A percentile compares a stretch with the other conserved stretches of the same genome.
Evolutionary conservation across 2,329 filamentous ascomycete species (phyloP).

Genomic region (Fusarium begoniae): DNA sequence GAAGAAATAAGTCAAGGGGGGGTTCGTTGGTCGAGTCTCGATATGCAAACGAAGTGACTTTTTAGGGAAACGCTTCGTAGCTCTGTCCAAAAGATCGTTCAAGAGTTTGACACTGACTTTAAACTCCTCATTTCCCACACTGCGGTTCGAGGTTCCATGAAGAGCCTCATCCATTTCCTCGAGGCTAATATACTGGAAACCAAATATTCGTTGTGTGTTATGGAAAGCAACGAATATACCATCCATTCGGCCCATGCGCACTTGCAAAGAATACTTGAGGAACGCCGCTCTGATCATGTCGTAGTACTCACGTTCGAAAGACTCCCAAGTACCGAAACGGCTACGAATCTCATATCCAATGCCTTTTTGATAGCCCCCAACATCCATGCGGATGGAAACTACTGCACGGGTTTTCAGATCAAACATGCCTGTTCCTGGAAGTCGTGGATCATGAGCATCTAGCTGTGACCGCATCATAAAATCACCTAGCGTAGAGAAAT

Average conservation of each 20-base stretch:
- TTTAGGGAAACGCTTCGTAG: slow-evolving; percentile 78
- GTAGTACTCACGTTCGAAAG: slow-evolving; percentile 93
- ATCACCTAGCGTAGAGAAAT: slow-evolving; percentile 87
- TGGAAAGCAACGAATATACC: slow-evolving; percentile 98
- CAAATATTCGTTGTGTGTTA: slow-evolving; percentile 94
- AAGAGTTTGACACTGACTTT: slow-evolving; percentile 80
- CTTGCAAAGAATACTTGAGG: slow-evolving; percentile 96
- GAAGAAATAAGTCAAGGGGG: slow-evolving; percentile 86
- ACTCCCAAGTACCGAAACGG: slow-evolving; percentile 82
- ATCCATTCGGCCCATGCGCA: slow-evolving; percentile 97
- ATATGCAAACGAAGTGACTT: slow-evolving; percentile 82
- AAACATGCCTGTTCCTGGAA: slow-evolving; percentile 93
- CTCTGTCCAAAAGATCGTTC: slow-evolving; percentile 81
- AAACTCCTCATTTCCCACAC: slow-evolving; percentile 85
- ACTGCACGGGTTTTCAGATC: slow-evolving; percentile 96
- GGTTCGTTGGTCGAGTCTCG: slow-evolving; percentile 71
- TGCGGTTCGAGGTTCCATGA: slow-evolving; percentile 76
- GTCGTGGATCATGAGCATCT: slow-evolving; percentile 84
- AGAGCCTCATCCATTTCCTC: slow-evolving; percentile 88
- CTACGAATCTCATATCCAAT: slow-evolving; percentile 86
- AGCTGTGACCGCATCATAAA: slow-evolving; percentile 96
- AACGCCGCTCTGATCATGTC: slow-evolving; percentile 97
- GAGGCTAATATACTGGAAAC: slow-evolving; percentile 92
- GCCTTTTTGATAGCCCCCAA: slow-evolving; percentile 74
- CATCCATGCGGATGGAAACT: slow-evolving; percentile 89